These are phyloP conservation scores for Plasmodium gallinaceum DNA, from an alignment of 169 alveolate species.

Conservation along the genomic window DNA sequence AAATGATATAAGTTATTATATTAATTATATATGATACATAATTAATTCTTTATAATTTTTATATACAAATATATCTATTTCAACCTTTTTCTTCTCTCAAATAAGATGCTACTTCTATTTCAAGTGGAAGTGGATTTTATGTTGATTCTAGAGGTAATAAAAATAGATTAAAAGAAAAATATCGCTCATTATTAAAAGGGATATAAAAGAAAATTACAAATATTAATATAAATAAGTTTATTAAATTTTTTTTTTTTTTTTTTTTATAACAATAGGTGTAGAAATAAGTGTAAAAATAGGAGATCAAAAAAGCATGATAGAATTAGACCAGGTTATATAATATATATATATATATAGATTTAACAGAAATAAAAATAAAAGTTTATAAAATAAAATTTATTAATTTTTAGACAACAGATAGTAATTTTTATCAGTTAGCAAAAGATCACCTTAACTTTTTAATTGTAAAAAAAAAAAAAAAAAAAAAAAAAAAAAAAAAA, in stretches of 20 bases:
- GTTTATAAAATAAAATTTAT: neutral
- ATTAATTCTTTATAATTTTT: neutral
- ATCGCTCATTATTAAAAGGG: neutral
- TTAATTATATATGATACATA: no score
- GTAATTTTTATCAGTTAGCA: constrained; percentile 33
- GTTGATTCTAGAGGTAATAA: constrained; percentile 37
- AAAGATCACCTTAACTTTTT: constrained; percentile 31
- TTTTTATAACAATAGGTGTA: constrained; percentile 14
- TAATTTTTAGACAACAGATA: constrained; percentile 26
- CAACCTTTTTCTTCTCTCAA: neutral
- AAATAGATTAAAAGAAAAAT: no score
- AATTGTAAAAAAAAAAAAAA: constrained; percentile 18
- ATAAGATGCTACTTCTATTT: constrained; percentile 24
- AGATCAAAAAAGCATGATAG: constrained; percentile 51
- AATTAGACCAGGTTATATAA: constrained; percentile 42
- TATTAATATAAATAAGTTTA: neutral
- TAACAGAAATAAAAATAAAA: neutral
- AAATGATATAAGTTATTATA: no score
- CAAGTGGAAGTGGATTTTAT: constrained; percentile 37
- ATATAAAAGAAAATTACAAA: neutral
- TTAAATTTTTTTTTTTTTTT: constrained; percentile 25
- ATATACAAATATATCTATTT: neutral
- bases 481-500: neutral
- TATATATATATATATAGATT: neutral
- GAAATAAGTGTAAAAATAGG: constrained; percentile 49